Percentiles rank a stretch among this genome's conserved stretches.
Conservation (phyloP, 208 protist genomes). For the Trichomonas tenax region DNA sequence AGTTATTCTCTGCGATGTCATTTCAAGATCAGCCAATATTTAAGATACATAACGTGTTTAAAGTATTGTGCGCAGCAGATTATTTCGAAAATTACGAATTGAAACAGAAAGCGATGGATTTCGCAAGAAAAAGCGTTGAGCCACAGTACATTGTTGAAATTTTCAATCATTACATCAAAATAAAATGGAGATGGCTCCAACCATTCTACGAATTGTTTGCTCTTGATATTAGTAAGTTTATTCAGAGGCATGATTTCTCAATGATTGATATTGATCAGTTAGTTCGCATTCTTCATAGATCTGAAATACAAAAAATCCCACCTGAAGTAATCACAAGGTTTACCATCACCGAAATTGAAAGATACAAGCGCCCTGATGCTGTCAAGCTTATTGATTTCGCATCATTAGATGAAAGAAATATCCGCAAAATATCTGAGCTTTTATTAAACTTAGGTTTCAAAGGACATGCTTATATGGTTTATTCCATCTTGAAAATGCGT, state of each 20-base stretch:
- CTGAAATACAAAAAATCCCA: background rate
- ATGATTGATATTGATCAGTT: background rate
- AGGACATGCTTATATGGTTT: background rate
- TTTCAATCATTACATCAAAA: background rate
- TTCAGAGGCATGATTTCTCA: background rate
- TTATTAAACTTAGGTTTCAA: background rate
- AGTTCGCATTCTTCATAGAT: background rate
- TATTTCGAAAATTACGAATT: background rate
- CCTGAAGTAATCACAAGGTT: background rate
- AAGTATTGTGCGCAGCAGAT: background rate
- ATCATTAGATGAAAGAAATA: background rate
- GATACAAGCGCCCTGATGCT: background rate
- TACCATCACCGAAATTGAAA: background rate
- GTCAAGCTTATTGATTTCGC: background rate
- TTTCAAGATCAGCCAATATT: background rate
- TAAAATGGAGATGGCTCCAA: background rate
- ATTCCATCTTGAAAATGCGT: background rate
- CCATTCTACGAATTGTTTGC: background rate
- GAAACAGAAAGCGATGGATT: background rate
- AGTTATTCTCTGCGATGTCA: background rate
- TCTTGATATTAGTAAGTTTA: background rate
- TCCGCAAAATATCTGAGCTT: background rate
- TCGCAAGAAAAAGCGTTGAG: background rate
- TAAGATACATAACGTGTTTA: background rate
- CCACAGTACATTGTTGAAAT: background rate